A percentile compares a stretch with the other conserved stretches of the same genome.
phyloP scores from a whole-genome alignment of 306 rosid genomes.

The Glycine latifolia region DNA sequence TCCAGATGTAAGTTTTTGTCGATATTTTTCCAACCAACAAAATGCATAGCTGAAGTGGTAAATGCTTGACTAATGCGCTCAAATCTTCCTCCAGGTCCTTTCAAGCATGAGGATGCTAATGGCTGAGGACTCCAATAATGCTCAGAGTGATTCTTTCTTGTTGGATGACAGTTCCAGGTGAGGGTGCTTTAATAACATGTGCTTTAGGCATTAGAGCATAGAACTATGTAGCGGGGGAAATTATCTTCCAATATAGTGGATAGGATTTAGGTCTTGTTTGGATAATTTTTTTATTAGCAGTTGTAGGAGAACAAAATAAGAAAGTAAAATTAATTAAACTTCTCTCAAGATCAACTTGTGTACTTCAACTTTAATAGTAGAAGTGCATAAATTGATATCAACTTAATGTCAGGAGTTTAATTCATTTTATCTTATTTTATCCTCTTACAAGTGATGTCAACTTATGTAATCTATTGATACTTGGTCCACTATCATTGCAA shows the following conservation, averaged over 20 bases:
- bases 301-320: not conserved
- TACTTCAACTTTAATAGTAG: not conserved
- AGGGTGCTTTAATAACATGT: constrained; percentile 17
- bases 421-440: not conserved
- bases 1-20: constrained; percentile 68
- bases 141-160: constrained; percentile 82
- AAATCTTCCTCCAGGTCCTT: constrained; percentile 66
- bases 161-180: constrained; percentile 91
- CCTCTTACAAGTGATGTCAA: not conserved
- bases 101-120: constrained; percentile 86
- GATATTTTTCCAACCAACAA: not conserved
- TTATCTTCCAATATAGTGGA: too few species aligned
- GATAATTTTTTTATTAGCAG: not conserved
- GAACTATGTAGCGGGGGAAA: too few species aligned
- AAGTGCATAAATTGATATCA: not conserved
- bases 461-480: constrained; percentile 3
- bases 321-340: not conserved
- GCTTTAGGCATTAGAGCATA: too few species aligned
- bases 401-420: not conserved
- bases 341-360: not conserved
- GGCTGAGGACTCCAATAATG: constrained; percentile 82
- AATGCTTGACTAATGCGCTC: constrained; percentile 41
- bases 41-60: constrained; percentile 28
- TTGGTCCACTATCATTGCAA: constrained; percentile 12
- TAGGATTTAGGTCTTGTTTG: not conserved